Evolutionary conservation across 179 eudicot genomes (phyloP).

Genomic region (Nepenthes alata): DNA sequence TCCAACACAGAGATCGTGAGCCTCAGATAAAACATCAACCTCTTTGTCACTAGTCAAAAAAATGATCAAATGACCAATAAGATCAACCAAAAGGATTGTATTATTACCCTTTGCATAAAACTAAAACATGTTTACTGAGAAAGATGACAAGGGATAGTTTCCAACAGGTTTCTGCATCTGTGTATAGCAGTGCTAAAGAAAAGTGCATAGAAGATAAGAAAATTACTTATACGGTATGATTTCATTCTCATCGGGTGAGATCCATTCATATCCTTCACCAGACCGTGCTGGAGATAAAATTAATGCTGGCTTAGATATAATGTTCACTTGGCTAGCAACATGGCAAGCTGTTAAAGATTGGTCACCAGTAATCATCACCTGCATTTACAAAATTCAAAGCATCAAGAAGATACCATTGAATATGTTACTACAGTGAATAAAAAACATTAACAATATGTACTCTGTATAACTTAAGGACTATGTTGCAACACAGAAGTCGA

Average conservation of each 20-base stretch:
- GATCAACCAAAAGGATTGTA: too few species aligned
- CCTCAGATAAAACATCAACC: constrained; percentile 63
- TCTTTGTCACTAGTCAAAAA: constrained; percentile 40
- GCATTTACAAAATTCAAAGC: not conserved
- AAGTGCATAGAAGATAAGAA: not conserved
- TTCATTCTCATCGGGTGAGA: constrained; percentile 85
- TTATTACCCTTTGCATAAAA: not conserved
- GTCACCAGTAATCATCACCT: constrained; percentile 98
- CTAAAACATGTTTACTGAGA: not conserved
- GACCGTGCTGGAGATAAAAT: constrained; percentile 43
- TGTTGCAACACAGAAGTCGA: too few species aligned
- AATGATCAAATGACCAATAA: constrained; percentile 3
- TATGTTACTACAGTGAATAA: not conserved
- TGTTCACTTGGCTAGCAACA: constrained; percentile 94
- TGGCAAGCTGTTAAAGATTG: constrained; percentile 99
- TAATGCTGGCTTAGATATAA: constrained; percentile 62
- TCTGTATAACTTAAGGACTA: too few species aligned
- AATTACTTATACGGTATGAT: constrained; percentile 47
- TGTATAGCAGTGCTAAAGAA: not conserved
- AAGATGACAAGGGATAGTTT: too few species aligned
- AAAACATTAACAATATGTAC: not conserved
- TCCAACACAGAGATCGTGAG: constrained; percentile 77
- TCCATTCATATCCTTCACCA: constrained; percentile 53
- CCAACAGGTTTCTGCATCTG: not conserved
- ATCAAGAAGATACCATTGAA: not conserved